Base-by-base conservation (phyloP, 2,329 filamentous ascomycete species). In the Beauveria bassiana region DNA sequence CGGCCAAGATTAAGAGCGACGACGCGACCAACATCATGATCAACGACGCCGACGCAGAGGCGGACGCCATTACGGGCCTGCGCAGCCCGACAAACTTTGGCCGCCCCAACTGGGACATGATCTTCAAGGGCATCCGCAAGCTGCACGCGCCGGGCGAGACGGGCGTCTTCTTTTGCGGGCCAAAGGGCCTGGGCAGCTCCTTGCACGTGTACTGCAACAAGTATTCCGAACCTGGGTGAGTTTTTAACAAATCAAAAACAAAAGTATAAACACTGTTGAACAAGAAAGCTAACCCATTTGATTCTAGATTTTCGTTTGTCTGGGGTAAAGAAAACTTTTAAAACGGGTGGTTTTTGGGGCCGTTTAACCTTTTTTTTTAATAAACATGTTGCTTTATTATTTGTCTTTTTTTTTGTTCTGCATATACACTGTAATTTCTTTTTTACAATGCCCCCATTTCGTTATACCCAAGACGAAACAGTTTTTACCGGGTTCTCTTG, bases 1-100 rank as follows among this genome's bases (percentile, higher is more conserved):
- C 90, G 3, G 90, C 90, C 69, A 91, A 89, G 79, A 92, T 93
- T 77, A 91, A 92, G 78, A 83, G 85, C 28, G 89, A 93, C 72
- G 90, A 93, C 70, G 90, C 90, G 55, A 92, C 89, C 51, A 93
- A 95, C 77, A 93, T 95, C 77, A 93, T 93, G 89, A 92, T 93
- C 80, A 93, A 93, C 77, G 89, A 93, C 68, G 89, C 87, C 72
- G 90, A 92, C 70, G 88, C 88, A 66, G 89, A 93, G 72, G 89
- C 88, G 74, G 90, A 95, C 72, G 86, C 90, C 68, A 93, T 95
- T 71, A 95, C 90, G 0, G 90, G 91, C 60, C 81, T 95, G 34
- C 83, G 89, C 54, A 88, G 89, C 60, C 90, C 90, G 22, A 95
- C 90, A 49, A 95, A 92, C 77, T 92, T 95, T 71, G 91, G 91